Conservation (phyloP, 169 alveolate genomes). For the Perkinsus olseni region DNA sequence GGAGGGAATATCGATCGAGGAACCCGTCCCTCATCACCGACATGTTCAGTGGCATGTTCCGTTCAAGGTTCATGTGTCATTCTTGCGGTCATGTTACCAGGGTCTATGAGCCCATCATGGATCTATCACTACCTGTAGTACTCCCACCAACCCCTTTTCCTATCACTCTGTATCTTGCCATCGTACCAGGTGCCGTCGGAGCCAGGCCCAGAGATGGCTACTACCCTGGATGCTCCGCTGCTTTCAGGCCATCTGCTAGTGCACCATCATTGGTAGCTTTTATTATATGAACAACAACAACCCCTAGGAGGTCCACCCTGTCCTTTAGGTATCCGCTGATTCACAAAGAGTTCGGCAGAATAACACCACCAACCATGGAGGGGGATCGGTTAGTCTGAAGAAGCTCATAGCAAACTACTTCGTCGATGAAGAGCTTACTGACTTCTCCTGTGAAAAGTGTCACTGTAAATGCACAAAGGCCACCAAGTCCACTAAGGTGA, state of each 20-base stretch:
- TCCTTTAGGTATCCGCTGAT: too few relatives aligned
- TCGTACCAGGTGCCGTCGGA: not conserved
- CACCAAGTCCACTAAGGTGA: not conserved
- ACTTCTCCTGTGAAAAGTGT: not conserved
- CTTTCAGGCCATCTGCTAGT: not conserved
- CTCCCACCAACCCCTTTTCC: not conserved
- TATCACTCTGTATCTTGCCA: too few relatives aligned
- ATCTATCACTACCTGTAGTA: not conserved
- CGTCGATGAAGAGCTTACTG: not conserved
- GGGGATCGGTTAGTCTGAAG: not conserved
- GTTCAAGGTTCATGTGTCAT: not conserved
- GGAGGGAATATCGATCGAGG: not conserved
- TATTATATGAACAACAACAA: too few relatives aligned
- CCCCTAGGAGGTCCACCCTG: too few relatives aligned
- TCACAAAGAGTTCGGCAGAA: too few relatives aligned
- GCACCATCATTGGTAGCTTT: too few relatives aligned
- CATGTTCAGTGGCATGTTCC: not conserved
- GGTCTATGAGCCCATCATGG: not conserved
- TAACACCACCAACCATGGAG: not conserved
- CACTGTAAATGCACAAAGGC: not conserved
- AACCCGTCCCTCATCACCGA: not conserved
- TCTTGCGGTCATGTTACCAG: not conserved
- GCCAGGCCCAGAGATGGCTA: not conserved
- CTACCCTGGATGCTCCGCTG: not conserved
- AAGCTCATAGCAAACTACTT: not conserved